Conservation (phyloP, 2,329 filamentous ascomycete species). For the Sporothrix brunneoviolacea region DNA sequence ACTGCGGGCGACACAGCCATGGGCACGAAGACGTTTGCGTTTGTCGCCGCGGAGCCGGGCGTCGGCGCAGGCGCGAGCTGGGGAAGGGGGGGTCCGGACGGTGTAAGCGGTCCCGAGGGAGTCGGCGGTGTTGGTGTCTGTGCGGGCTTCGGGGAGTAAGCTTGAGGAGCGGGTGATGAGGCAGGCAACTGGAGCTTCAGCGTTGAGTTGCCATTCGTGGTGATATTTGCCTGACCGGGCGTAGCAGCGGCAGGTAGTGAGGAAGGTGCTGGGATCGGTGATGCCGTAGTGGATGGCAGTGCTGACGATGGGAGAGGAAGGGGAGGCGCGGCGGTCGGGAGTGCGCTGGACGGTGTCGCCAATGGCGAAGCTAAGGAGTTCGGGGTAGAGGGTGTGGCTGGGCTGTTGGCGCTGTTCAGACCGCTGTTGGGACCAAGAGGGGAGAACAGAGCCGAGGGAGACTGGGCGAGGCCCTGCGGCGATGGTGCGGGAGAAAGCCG, state of each 20-base stretch:
- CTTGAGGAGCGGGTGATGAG: slow-evolving; percentile 6
- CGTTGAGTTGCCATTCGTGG: slow-evolving; percentile 7
- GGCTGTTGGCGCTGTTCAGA: slow-evolving; percentile 10
- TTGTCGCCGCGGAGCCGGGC: neutral
- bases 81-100: slow-evolving; percentile 12
- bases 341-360: slow-evolving; percentile 15
- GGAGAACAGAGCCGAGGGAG: slow-evolving; percentile 9
- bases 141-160: slow-evolving; percentile 7
- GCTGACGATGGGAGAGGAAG: slow-evolving; percentile 56
- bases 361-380: slow-evolving; percentile 18
- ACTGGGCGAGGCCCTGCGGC: slow-evolving; percentile 12
- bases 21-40: slow-evolving; percentile 12
- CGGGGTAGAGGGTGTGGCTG: slow-evolving; percentile 17
- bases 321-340: neutral
- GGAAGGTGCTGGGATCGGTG: slow-evolving; percentile 9
- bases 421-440: neutral
- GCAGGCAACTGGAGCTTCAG: slow-evolving; percentile 10
- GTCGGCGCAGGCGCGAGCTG: slow-evolving; percentile 6
- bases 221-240: slow-evolving; percentile 1
- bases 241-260: slow-evolving; percentile 1
- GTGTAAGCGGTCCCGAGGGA: slow-evolving; percentile 12
- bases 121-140: slow-evolving; percentile 15
- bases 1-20: slow-evolving; percentile 4
- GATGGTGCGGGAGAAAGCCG: slow-evolving; percentile 16
- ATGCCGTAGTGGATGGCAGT: slow-evolving; percentile 24